Conservation (phyloP, 805 yeast species). For the Teunomyces barrocoloradensis region DNA sequence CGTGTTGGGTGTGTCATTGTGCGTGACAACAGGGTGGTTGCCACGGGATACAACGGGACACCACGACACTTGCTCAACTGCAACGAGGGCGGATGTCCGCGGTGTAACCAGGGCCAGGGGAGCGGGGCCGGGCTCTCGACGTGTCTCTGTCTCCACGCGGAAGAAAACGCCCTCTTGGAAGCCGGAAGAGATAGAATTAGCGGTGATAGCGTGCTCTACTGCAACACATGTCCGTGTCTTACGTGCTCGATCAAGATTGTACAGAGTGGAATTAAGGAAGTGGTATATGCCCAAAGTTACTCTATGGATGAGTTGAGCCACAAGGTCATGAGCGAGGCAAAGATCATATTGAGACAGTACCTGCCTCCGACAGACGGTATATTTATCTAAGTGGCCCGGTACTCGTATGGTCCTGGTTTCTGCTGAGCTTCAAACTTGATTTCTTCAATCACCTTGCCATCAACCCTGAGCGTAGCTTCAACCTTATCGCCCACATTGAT, state of each 20-base stretch:
- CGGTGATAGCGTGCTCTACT: conserved; percentile 62
- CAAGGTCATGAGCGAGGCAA: conserved; percentile 69
- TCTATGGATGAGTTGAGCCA: conserved; percentile 85
- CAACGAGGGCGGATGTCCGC: conserved; percentile 90
- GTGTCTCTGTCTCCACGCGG: conserved; percentile 94
- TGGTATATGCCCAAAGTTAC: conserved; percentile 88
- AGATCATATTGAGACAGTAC: conserved; percentile 59
- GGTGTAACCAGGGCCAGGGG: conserved; percentile 75
- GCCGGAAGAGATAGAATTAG: conserved; percentile 84
- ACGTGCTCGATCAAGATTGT: conserved; percentile 95
- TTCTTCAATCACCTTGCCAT: conserved; percentile 55
- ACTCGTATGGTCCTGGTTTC: conserved; percentile 47
- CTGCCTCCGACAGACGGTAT: conserved; percentile 41
- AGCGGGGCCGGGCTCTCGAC: conserved; percentile 70
- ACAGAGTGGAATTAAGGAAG: conserved; percentile 87
- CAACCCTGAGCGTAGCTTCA: conserved; percentile 57
- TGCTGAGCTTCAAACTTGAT: conserved; percentile 53
- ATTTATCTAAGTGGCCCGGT: conserved; percentile 33
- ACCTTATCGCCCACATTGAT: conserved; percentile 76
- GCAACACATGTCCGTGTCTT: conserved; percentile 96
- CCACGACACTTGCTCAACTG: conserved; percentile 87
- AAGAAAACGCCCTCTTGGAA: conserved; percentile 92
- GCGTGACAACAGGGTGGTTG: conserved; percentile 77
- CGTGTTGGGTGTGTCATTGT: conserved; percentile 96
- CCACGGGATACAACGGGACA: conserved; percentile 98